Conservation (phyloP, 805 yeast genomes). For the Candida vartiovaarae region DNA sequence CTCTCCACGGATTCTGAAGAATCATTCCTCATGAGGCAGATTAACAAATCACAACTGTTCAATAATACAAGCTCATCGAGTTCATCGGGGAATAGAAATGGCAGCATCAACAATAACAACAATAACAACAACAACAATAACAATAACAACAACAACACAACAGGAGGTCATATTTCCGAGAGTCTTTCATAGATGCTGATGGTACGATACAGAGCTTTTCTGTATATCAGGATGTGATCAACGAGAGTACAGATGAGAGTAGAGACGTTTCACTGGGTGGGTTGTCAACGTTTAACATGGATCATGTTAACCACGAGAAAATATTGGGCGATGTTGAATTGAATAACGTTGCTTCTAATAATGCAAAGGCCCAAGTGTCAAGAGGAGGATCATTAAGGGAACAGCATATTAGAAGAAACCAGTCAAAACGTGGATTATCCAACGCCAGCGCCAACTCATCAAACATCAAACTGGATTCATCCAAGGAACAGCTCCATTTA, state of each 20-base stretch:
- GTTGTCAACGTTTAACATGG: constrained; percentile 15
- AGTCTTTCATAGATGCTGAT: constrained; percentile 20
- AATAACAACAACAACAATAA: neutral
- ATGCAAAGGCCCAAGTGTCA: constrained; percentile 4
- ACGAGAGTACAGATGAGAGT: constrained; percentile 18
- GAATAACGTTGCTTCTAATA: constrained; percentile 1
- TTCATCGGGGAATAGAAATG: neutral
- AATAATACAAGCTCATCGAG: constrained; percentile 9
- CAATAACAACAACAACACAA: neutral
- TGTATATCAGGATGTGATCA: constrained; percentile 20
- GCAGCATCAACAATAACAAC: neutral
- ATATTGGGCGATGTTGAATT: constrained; percentile 13
- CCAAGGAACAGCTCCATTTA: no score
- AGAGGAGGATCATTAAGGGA: constrained; percentile 7
- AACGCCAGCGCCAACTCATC: neutral
- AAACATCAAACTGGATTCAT: no score
- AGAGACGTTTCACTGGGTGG: constrained; percentile 16
- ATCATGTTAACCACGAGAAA: constrained; percentile 2
- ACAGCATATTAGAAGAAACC: constrained; percentile 1
- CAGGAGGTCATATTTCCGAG: constrained; percentile 20
- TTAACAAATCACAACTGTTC: constrained; percentile 21
- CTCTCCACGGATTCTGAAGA: constrained; percentile 25
- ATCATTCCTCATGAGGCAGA: constrained; percentile 22
- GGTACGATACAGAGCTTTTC: constrained; percentile 17
- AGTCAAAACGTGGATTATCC: neutral